A percentile compares a stretch with the other conserved stretches of the same genome.
Evolutionary conservation across 352 stramenopile genomes (phyloP).

Genomic region (Phytopythium aichiense): DNA sequence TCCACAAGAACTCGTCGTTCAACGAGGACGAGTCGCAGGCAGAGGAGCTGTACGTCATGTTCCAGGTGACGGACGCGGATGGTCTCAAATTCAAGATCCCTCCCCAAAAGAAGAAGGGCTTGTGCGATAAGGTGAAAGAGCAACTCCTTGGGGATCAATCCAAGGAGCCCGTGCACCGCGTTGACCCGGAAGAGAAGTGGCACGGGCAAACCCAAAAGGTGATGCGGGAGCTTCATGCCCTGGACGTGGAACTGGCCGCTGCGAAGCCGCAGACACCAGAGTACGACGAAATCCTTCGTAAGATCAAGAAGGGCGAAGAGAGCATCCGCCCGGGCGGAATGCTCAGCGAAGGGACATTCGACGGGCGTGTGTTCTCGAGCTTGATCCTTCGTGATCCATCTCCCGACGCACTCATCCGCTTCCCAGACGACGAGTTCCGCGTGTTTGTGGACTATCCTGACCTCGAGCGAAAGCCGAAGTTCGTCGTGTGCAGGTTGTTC

Average conservation of each 20-base stretch:
- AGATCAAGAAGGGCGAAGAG: constrained; percentile 19
- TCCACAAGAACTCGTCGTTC: constrained; percentile 24
- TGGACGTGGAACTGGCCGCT: constrained; percentile 21
- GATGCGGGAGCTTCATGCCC: constrained; percentile 25
- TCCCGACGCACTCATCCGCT: constrained; percentile 37
- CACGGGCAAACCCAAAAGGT: constrained; percentile 28
- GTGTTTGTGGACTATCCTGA: constrained; percentile 31
- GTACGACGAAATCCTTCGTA: constrained; percentile 15
- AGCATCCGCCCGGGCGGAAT: constrained; percentile 10
- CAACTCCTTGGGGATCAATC: constrained; percentile 24
- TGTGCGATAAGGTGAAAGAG: not conserved
- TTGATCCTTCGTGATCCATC: constrained; percentile 30
- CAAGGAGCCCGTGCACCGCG: constrained; percentile 12
- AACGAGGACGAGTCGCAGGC: constrained; percentile 19
- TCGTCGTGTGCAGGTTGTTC: constrained; percentile 48
- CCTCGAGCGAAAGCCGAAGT: constrained; percentile 8
- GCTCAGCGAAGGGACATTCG: constrained; percentile 7
- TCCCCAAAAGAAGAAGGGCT: not conserved
- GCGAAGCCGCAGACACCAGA: constrained; percentile 12
- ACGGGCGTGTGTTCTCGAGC: constrained; percentile 38
- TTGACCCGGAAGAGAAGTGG: constrained; percentile 35
- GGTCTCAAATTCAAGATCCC: constrained; percentile 15
- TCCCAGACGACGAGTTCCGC: constrained; percentile 41
- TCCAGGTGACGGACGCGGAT: constrained; percentile 29
- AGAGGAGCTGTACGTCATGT: constrained; percentile 45